phyloP scores from a whole-genome alignment of 2,329 filamentous ascomycete genomes.

The Penicillium sp. region DNA sequence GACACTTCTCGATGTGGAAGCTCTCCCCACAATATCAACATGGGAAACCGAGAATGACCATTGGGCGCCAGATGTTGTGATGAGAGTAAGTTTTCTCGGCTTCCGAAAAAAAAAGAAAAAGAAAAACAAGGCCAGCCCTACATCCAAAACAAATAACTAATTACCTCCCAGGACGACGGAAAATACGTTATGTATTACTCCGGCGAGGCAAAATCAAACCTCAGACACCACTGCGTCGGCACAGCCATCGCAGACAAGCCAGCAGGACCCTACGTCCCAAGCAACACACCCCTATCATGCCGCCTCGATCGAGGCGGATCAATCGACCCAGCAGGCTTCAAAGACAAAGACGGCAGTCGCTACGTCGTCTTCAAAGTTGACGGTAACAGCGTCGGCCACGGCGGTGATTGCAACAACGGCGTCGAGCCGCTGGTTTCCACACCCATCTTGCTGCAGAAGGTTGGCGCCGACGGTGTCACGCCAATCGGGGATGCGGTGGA shows the following conservation, averaged over 20 bases:
- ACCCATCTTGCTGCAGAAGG: constrained; percentile 44
- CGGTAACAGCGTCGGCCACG: constrained; percentile 56
- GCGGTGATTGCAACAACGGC: constrained; percentile 51
- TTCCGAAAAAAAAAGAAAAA: background rate
- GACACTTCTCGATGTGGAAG: constrained; percentile 54
- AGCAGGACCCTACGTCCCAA: constrained; percentile 55
- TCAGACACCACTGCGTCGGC: constrained; percentile 58
- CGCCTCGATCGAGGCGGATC: constrained; percentile 56
- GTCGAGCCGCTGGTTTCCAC: constrained; percentile 37
- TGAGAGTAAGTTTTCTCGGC: constrained; percentile 37
- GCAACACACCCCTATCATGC: constrained; percentile 53
- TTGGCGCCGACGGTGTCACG: constrained; percentile 52
- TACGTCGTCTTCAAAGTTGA: constrained; percentile 68
- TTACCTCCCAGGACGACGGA: constrained; percentile 39
- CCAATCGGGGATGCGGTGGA: constrained; percentile 54
- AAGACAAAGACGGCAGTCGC: constrained; percentile 53
- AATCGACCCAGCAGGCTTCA: constrained; percentile 63
- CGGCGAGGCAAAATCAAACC: constrained; percentile 45
- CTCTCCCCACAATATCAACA: constrained; percentile 52
- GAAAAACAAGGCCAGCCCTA: background rate
- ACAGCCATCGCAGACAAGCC: constrained; percentile 50
- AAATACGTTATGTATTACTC: constrained; percentile 63
- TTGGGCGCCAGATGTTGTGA: constrained; percentile 63
- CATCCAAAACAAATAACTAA: constrained; percentile 2
- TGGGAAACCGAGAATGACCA: constrained; percentile 58